Conservation (phyloP, 257 asterid genomes). For the Solanum bulbocastanum region DNA sequence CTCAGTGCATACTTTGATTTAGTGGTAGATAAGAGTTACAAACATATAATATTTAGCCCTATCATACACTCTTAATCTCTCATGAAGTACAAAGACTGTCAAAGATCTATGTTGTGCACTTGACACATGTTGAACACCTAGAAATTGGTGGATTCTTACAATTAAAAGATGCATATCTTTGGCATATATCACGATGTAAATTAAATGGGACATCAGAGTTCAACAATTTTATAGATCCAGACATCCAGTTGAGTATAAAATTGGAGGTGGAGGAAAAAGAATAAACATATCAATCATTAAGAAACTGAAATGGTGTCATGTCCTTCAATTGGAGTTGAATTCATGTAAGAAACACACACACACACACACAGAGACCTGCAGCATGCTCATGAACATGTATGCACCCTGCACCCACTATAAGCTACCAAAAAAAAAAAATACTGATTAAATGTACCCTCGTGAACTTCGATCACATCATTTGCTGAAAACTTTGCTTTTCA, state of each 20-base stretch:
- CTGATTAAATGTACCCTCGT: background rate
- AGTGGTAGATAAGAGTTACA: background rate
- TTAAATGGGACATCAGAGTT: background rate
- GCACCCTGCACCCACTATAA: background rate
- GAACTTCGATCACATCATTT: background rate
- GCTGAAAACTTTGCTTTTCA: background rate
- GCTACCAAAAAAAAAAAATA: background rate
- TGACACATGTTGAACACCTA: background rate
- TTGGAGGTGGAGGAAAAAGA: background rate
- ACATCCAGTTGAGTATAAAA: background rate
- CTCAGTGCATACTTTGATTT: background rate
- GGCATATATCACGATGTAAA: background rate
- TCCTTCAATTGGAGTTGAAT: background rate
- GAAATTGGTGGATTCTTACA: background rate
- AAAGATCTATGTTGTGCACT: background rate
- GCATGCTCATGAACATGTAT: background rate
- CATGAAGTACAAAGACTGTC: background rate
- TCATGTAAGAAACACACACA: background rate
- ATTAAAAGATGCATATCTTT: background rate
- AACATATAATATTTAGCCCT: background rate
- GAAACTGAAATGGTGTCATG: background rate
- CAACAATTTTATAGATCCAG: background rate
- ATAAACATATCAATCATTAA: background rate
- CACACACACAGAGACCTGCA: background rate
- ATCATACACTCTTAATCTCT: background rate